A percentile compares a stretch with the other conserved stretches of the same genome.
Evolutionary conservation across 1,284 basidiomycete genomes (phyloP).

Genomic region (Pholiota adiposa): DNA sequence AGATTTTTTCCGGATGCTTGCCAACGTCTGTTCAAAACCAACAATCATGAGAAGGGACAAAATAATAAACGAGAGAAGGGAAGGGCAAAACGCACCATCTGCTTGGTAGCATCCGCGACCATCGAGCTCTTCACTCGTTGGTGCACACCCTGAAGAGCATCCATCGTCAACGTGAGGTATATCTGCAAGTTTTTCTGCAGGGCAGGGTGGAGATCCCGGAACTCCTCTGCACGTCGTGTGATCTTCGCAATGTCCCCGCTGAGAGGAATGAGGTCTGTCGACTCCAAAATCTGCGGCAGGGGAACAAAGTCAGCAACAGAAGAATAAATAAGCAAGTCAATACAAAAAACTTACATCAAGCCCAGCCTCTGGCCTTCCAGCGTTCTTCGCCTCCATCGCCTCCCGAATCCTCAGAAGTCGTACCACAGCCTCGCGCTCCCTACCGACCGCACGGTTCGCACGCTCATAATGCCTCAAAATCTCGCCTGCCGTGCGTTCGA

Average conservation of each 20-base stretch:
- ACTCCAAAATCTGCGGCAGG: constrained; percentile 90
- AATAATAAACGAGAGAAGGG: constrained; percentile 9
- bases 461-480: constrained; percentile 89
- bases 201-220: constrained; percentile 85
- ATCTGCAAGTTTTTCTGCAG: constrained; percentile 90
- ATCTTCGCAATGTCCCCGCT: constrained; percentile 87
- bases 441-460: constrained; percentile 75
- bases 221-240: constrained; percentile 88
- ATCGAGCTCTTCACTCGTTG: constrained; percentile 76
- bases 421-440: constrained; percentile 79
- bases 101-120: constrained; percentile 72
- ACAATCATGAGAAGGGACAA: background rate
- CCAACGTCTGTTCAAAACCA: constrained; percentile 53
- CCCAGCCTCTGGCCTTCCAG: constrained; percentile 76
- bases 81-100: constrained; percentile 58
- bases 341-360: constrained; percentile 66
- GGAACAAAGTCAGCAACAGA: background rate
- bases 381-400: constrained; percentile 78
- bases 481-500: constrained; percentile 82
- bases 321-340: constrained; percentile 11
- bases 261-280: constrained; percentile 88
- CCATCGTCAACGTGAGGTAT: constrained; percentile 94
- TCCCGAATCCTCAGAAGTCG: constrained; percentile 83
- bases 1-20: constrained; percentile 70
- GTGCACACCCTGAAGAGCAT: constrained; percentile 82